Base-by-base conservation (phyloP, 2,329 filamentous ascomycete genomes). In the Claviceps humidiphila region DNA sequence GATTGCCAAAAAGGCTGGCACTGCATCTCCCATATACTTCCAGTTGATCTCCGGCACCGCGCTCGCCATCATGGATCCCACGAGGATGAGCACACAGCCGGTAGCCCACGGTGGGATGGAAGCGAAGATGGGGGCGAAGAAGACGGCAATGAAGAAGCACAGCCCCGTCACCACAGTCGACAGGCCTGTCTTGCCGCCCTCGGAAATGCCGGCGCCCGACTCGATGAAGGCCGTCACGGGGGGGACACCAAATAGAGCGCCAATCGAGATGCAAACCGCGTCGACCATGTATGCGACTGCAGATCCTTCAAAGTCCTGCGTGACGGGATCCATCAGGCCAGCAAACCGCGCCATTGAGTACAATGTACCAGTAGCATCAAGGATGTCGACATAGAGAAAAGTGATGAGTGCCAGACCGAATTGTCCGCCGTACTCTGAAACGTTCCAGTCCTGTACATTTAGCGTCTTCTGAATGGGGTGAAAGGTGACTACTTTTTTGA, bases 291-390 rank as follows among this genome's bases (percentile, higher is more conserved):
- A 95, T 17, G 89, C 89, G 20, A 89, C 72, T 1, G 88, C 84
- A 16, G 85, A 90, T 53, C 88, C 86, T 66, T 94, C 88, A 56
- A 95, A 95, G 63, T 95, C 89, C 62, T 89, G 84, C 0, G 88
- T 93, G 49, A 81, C 77, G 59, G 87, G 84, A 59, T 95, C 86
- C 62, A 94, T 84, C 52, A 86, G 80, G 45, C 86, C 81, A 58
- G 84, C 84, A 66, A 91, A 93, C 34, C 84, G 82, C 17, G 89
- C 89, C 88, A 95, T 94, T 20, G 87, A 87, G 70, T 94, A 95
- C 54, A 94, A 72, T 1, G 88, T 94, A 59, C 87, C 89, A 0
- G 89, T 95, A 58, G 81, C 84, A 66, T 94, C 89, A 45, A 95
- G 79, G 55, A 95, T 91, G 61, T 95, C 89, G 58, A 94, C 88